Conservation (phyloP, 345 rosid species). For the Gossypium thurberi region DNA sequence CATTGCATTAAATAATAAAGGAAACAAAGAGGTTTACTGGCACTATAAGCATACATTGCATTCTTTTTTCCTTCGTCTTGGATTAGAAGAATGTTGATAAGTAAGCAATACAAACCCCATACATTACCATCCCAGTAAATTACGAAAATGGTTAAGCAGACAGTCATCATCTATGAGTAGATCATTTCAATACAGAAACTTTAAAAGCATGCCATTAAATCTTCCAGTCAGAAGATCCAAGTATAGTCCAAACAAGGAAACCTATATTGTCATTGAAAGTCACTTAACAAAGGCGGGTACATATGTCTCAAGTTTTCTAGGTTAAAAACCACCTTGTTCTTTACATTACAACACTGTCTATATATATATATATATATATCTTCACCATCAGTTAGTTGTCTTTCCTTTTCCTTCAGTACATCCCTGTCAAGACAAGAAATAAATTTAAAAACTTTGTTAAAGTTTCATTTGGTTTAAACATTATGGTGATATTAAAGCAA, state of each 20-base stretch:
- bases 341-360: not conserved
- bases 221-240: not conserved
- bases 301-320: not conserved
- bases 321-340: not conserved
- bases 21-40: too few relatives aligned
- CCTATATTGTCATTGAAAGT: not conserved
- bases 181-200: not conserved
- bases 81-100: not conserved
- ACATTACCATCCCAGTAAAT: not conserved
- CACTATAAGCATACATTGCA: not conserved
- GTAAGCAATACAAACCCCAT: not conserved
- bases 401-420: not conserved
- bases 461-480: not conserved
- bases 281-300: not conserved
- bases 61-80: not conserved
- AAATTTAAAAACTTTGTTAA: not conserved
- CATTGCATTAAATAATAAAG: too few relatives aligned
- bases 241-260: not conserved
- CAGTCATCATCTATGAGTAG: not conserved
- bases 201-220: not conserved
- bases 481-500: not conserved
- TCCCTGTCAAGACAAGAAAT: not conserved
- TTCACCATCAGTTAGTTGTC: not conserved
- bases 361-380: not conserved
- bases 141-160: too few relatives aligned